Evolutionary conservation across 2,329 filamentous ascomycete genomes (phyloP), one percentile per base, ranked within the genome.

Genomic region (Pezicula radicicola): DNA sequence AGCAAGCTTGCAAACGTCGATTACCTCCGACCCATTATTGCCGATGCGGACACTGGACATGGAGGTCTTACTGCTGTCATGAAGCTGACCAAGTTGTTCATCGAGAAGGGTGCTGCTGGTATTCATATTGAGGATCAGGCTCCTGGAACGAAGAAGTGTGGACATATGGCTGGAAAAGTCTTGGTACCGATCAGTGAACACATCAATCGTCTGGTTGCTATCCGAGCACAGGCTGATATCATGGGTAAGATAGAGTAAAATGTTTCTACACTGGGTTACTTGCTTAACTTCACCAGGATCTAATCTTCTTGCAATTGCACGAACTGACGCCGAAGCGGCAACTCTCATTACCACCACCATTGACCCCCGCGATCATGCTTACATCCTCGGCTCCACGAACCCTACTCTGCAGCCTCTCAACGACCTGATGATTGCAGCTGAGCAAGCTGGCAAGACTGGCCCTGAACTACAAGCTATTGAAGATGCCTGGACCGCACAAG

Each of bases 61-160:
- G 94, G 94, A 67, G 94, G 94, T 66, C 79, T 99, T 56, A 97
- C 94, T n/a, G 94, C 94, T 51, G 88, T 97, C 64, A 97, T 99
- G 94, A 99, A 97, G 81, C 84, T 99, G 63, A 97, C 94, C 59
- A 97, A 97, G 80, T 83, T 97, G 52, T 97, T 99, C 71, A 76
- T 97, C 59, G 94, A 99, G 78, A 91, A 92, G 72, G 94, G 94
- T 63, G 94, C 94, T 43, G 94, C 94, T 40, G 94, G 94, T 60
- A 97, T 99, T 66, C 94, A 99, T 75, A 97, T 99, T 63, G 94
- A 99, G 75, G 94, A 99, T 70, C 94, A 97, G 74, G 93, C 94
- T 4, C 93, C 94, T 3, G 94, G 94, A 50, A 97, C 94, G 46
- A 99, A 99, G 84, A 99, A 99, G 83, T 99, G 94, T 71, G 94